Conservation (phyloP, 2,329 filamentous ascomycete genomes). For the Botrytis medusae region DNA sequence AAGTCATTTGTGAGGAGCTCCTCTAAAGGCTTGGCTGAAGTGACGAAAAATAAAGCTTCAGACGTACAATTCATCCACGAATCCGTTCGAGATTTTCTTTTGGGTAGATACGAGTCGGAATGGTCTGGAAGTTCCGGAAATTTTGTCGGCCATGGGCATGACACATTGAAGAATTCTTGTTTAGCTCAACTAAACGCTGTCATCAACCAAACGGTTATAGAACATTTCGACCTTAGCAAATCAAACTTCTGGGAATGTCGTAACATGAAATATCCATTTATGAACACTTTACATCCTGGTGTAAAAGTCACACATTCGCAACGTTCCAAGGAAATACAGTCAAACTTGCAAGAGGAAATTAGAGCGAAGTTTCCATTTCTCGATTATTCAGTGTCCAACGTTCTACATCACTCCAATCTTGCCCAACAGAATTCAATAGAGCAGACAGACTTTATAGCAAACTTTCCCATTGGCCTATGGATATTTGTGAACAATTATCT, state of each 20-base stretch:
- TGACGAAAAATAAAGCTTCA: constrained; percentile 36
- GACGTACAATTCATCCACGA: constrained; percentile 46
- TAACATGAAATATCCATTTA: neutral
- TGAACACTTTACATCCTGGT: neutral
- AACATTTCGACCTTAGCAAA: constrained; percentile 20
- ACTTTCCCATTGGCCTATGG: constrained; percentile 39
- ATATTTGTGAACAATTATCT: constrained; percentile 39
- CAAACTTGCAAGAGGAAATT: constrained; percentile 31
- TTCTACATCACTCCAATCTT: constrained; percentile 45
- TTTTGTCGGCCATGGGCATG: constrained; percentile 32
- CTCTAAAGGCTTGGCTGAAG: constrained; percentile 47
- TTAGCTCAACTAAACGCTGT: constrained; percentile 28
- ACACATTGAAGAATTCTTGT: constrained; percentile 33
- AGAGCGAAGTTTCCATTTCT: constrained; percentile 46
- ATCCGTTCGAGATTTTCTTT: constrained; percentile 44
- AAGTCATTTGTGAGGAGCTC: constrained; percentile 41
- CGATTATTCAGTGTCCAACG: constrained; percentile 45
- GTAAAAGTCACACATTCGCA: fast-evolving
- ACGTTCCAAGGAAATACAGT: neutral
- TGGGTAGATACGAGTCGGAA: constrained; percentile 39
- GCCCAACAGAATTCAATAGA: constrained; percentile 38
- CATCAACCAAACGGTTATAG: constrained; percentile 24
- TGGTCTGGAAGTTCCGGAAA: constrained; percentile 27
- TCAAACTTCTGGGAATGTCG: constrained; percentile 23
- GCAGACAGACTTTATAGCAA: constrained; percentile 41